Base-by-base conservation (phyloP, 2,329 filamentous ascomycete genomes). In the Bisporella sp. region DNA sequence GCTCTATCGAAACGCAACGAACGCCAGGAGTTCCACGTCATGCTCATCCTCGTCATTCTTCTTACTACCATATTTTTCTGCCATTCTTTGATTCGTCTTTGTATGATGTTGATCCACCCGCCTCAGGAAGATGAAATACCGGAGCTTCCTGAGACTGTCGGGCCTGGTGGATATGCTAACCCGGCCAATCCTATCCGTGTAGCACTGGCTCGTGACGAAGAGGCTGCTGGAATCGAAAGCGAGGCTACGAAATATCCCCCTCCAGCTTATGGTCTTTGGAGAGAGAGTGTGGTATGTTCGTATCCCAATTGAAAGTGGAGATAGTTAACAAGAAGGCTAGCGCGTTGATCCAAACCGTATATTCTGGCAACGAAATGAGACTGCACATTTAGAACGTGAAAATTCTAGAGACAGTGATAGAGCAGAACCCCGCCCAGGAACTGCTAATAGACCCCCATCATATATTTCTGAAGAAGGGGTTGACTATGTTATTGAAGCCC, bases 231-330 rank as follows among this genome's bases (percentile, higher is more conserved):
- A 4, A 66, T 75, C 48, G 75, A 79, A 50, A 77, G 73, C 46
- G 76, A 81, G 52, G 70, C 76, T 0, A 69, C 71, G 41, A 82
- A 82, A 59, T 57, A 75, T 21, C 80, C 82, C 6, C 90, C 91
- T 4, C 90, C 91, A 0, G 89, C 89, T 2, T 96, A 96, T 64
- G 90, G 90, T 0, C 71, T 89, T 1, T 95, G 89, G 87, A 76
- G 89, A 47, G 83, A 84, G 66, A 92, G 85, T 62, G 87, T 93
- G 68, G 84, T 88, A 76, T 67, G 84, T 81, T 29, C 37, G 3
- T 21, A 21, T 21, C 21, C 21, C 21, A 21, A 21, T 21, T 21
- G 21, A 21, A 21, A 21, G 21, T 21, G 21, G 21, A 21, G 21
- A 21, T 21, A 21, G 21, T 21, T 21, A 21, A 21, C 21, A 21